Conservation (phyloP, 1,139 yeast species). For the Suhomyces wounanorum region DNA sequence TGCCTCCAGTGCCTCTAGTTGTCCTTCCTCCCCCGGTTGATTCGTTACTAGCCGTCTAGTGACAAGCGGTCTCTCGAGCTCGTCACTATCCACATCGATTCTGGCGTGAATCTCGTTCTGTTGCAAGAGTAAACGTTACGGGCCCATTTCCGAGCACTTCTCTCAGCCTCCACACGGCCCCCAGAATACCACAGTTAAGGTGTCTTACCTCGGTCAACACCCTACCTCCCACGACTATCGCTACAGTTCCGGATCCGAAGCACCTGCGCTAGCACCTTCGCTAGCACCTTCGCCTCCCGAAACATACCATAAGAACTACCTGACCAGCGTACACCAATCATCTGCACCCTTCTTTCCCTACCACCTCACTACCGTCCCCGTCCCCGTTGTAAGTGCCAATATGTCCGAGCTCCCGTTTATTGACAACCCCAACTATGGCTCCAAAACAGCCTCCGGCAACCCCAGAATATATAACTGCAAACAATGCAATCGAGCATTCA, state of each 20-base stretch:
- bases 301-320: not conserved
- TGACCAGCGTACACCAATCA: not conserved
- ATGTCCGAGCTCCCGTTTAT: slow-evolving; percentile 4
- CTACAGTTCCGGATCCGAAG: not conserved
- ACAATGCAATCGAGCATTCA: slow-evolving; percentile 48
- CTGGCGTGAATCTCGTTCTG: not conserved
- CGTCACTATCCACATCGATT: not conserved
- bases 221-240: not conserved
- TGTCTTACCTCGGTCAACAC: not conserved
- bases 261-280: not conserved
- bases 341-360: not conserved
- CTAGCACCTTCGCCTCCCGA: not conserved
- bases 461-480: slow-evolving; percentile 46
- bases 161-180: not conserved
- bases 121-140: not conserved
- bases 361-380: not conserved
- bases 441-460: slow-evolving; percentile 49
- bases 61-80: not conserved
- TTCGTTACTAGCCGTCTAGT: not conserved
- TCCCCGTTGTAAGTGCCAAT: not conserved
- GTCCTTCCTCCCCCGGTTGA: not conserved
- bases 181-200: not conserved
- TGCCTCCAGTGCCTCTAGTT: too few species aligned
- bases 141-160: not conserved
- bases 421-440: slow-evolving; percentile 34